phyloP scores from a whole-genome alignment of 2,329 filamentous ascomycete species.

The Apiospora kogelbergensis region DNA sequence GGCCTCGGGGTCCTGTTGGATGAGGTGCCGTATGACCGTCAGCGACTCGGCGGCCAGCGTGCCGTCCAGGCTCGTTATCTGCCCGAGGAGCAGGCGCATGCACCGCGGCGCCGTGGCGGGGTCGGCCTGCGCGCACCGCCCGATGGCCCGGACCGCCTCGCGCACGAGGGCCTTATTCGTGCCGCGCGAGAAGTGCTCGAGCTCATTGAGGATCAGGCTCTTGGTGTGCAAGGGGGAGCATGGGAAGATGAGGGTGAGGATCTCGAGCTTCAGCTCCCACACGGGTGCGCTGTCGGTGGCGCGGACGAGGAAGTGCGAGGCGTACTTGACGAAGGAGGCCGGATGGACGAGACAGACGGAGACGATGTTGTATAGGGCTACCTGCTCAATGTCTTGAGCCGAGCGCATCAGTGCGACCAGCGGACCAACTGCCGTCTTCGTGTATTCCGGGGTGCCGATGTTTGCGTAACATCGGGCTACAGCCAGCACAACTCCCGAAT shows the following conservation, averaged over 20 bases:
- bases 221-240: conserved; percentile 74
- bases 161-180: conserved; percentile 75
- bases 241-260: conserved; percentile 88
- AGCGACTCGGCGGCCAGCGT: conserved; percentile 88
- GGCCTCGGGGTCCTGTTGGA: conserved; percentile 81
- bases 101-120: conserved; percentile 72
- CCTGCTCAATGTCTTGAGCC: conserved; percentile 82
- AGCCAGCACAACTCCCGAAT: conserved; percentile 87
- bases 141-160: conserved; percentile 90
- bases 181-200: conserved; percentile 87
- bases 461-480: conserved; percentile 84
- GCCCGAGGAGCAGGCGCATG: conserved; percentile 76
- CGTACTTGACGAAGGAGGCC: conserved; percentile 80
- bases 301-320: conserved; percentile 85
- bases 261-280: conserved; percentile 89
- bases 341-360: conserved; percentile 81
- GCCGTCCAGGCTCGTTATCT: conserved; percentile 85
- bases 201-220: conserved; percentile 83
- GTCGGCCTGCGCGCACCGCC: conserved; percentile 84
- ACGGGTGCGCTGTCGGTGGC: conserved; percentile 77
- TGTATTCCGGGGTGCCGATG: conserved; percentile 76
- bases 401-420: conserved; percentile 82
- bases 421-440: conserved; percentile 75
- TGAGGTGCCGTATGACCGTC: conserved; percentile 92
- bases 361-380: conserved; percentile 92